Base-by-base conservation (phyloP, 2,329 filamentous ascomycete species). In the Metarhizium album region DNA sequence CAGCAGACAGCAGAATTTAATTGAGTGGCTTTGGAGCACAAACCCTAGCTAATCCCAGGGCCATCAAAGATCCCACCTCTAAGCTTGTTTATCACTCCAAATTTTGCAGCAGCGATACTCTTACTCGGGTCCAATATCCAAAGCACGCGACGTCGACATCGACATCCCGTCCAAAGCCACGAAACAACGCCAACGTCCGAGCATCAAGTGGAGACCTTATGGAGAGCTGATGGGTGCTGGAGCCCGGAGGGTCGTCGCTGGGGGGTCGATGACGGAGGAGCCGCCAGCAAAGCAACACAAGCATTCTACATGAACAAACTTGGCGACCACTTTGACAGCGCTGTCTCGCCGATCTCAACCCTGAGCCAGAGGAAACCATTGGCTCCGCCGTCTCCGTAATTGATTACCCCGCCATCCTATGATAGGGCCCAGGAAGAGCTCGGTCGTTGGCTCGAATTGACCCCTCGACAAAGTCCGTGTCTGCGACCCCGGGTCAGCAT, bases 191-290 rank as follows among this genome's bases (percentile, higher is more conserved):
- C 29, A 31, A 31, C 11, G 11, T 31, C 29, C 5, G 14, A 35
- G 33, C 33, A 35, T 35, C 2, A 13, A 35, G 33, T 35, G 33
- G 33, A 35, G 33, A 35, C 11, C 1, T 14, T 3, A 35, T 35
- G 33, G 11, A 35, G 33, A 9, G 9, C 5, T 40, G 37, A 40
- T 40, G 37, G 18, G 37, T 40, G 37, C n/a, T 40, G 37, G 11
- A 20, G 8, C 4, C 37, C 16, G 38, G 38, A 16, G 38, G 38
- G 16, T 9, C 5, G 3, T 43, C 14, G 3, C 20, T 43, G 20
- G 40, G 5, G 22, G 37, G 47, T 50, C 48, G 16, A 50, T 50
- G 48, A 50, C 48, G 48, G 48, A 50, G 46, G 35, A 23, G 43
- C 20, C 49, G 38, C 42, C n/a, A 48, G 27, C 46, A 29, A 29